Percentiles rank a stretch among this genome's conserved stretches.
Conservation (phyloP, 192 early-diverging fungal genomes). For the Podila clonocystis region DNA sequence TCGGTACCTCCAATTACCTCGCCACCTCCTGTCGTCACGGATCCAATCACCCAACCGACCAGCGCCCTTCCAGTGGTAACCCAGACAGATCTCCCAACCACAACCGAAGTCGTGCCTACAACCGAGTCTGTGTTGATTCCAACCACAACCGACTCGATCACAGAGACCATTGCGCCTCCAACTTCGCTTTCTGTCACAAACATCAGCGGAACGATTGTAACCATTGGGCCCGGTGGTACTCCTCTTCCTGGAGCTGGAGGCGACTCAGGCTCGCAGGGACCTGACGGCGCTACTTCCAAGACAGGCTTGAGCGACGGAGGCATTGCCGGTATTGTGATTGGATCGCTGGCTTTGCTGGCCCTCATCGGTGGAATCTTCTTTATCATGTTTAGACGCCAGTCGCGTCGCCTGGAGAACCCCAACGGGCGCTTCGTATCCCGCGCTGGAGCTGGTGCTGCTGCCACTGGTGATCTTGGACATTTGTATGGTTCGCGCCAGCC, state of each 20-base stretch:
- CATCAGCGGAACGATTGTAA: constrained; percentile 34
- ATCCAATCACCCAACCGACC: too few relatives aligned
- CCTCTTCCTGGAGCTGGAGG: neutral
- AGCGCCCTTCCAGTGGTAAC: constrained; percentile 12
- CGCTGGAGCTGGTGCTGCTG: constrained; percentile 37
- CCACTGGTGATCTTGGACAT: constrained; percentile 34
- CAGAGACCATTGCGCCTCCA: constrained; percentile 22
- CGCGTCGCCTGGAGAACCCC: constrained; percentile 41
- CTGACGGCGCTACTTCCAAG: constrained; percentile 8
- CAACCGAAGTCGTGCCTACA: neutral
- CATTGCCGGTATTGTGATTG: constrained; percentile 29
- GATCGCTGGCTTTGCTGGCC: constrained; percentile 20
- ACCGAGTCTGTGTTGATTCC: constrained; percentile 1
- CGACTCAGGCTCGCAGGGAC: neutral
- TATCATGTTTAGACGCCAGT: constrained; percentile 41
- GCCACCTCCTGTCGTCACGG: too few relatives aligned
- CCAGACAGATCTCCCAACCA: neutral
- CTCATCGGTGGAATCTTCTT: constrained; percentile 48
- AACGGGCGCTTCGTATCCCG: constrained; percentile 41
- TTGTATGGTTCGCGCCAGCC: constrained; percentile 42
- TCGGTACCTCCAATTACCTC: too few relatives aligned
- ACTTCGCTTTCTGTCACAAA: constrained; percentile 17
- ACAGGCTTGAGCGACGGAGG: constrained; percentile 25
- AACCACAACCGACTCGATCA: constrained; percentile 10
- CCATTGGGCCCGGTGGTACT: constrained; percentile 14